These are phyloP conservation scores for Malassezia nana DNA, from an alignment of 1,284 basidiomycete genomes.

Conservation along the genomic window DNA sequence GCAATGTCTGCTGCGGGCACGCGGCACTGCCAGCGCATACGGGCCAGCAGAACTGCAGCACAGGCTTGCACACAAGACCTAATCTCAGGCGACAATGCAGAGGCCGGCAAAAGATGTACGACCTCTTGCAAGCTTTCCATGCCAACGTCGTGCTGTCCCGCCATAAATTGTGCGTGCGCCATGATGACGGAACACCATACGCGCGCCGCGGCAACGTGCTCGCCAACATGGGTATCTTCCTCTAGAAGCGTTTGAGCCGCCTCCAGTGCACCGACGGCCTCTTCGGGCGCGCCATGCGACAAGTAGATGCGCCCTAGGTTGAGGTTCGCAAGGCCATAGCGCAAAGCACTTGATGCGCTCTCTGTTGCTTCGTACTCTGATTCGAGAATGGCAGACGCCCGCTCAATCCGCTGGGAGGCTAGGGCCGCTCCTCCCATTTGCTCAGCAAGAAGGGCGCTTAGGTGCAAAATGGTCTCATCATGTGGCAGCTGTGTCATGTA, in stretches of 20 bases:
- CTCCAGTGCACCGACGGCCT: constrained; percentile 63
- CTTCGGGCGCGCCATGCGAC: constrained; percentile 56
- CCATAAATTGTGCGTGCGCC: constrained; percentile 16
- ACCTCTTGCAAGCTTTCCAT: constrained; percentile 12
- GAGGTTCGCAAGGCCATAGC: constrained; percentile 69
- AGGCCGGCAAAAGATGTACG: neutral
- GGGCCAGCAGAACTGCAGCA: constrained; percentile 64
- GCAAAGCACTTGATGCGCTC: constrained; percentile 62
- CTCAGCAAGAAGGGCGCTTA: constrained; percentile 77
- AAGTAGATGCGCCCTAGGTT: constrained; percentile 73
- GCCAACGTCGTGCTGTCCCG: constrained; percentile 9
- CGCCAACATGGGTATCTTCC: constrained; percentile 49
- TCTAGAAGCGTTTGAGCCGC: constrained; percentile 64
- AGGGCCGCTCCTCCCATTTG: constrained; percentile 63
- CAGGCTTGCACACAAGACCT: constrained; percentile 58
- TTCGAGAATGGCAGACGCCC: constrained; percentile 67
- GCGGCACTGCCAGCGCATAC: constrained; percentile 67
- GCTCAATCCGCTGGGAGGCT: constrained; percentile 57
- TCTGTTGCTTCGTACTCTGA: constrained; percentile 78
- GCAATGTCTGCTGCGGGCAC: constrained; percentile 65
- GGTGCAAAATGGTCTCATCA: constrained; percentile 69
- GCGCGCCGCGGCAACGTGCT: constrained; percentile 44
- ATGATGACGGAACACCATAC: constrained; percentile 18
- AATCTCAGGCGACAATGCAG: neutral
- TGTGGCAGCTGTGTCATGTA: constrained; percentile 62